Conservation (phyloP, 1,284 basidiomycete species). For the Takashimella tepidaria region DNA sequence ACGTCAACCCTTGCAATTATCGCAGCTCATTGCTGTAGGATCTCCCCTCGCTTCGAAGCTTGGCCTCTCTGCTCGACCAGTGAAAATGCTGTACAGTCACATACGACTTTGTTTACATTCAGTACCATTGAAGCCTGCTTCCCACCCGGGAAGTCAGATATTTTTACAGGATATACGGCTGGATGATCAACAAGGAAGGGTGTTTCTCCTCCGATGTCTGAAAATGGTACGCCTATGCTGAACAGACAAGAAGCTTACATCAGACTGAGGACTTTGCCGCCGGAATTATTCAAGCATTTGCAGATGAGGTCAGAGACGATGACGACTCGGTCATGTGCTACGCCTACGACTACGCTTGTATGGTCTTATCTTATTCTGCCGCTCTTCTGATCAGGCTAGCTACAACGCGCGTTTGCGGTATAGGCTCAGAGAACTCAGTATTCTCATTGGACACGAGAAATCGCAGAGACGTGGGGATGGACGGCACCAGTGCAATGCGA, state of each 20-base stretch:
- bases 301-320: conserved; percentile 18
- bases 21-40: conserved; percentile 6
- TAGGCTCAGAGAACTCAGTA: neutral
- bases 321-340: conserved; percentile 12
- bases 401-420: conserved; percentile 7
- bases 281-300: conserved; percentile 16
- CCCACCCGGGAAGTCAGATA: conserved; percentile 9
- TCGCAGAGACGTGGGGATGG: conserved; percentile 1
- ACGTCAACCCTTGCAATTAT: neutral
- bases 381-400: conserved; percentile 14
- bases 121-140: conserved; percentile 14
- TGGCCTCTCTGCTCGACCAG: conserved; percentile 8
- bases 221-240: conserved; percentile 10
- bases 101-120: conserved; percentile 21
- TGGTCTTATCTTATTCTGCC: conserved; percentile 19
- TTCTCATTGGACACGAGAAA: neutral
- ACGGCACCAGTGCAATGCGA: conserved; percentile 12
- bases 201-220: conserved; percentile 6
- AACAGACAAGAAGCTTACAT: neutral
- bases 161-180: conserved; percentile 10
- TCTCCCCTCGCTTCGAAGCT: conserved; percentile 14
- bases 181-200: neutral
- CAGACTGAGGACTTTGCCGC: conserved; percentile 17
- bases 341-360: conserved; percentile 20
- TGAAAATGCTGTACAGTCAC: conserved; percentile 20